phyloP scores from a whole-genome alignment of 2,329 filamentous ascomycete genomes.

The Hymenoscyphus repandus region DNA sequence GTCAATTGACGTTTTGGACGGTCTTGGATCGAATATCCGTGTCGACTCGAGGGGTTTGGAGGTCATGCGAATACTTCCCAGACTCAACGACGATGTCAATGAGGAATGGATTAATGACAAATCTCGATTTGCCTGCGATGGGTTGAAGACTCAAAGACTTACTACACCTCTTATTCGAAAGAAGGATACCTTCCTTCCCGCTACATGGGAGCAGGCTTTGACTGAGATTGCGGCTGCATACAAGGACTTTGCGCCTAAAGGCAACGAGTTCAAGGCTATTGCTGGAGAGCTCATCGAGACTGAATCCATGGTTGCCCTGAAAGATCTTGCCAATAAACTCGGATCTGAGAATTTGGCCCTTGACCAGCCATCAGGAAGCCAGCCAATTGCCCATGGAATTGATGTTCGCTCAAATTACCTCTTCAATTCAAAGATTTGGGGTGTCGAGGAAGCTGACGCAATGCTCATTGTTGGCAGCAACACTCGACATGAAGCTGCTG shows the following conservation, averaged over 20 bases:
- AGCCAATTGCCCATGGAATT: conserved; percentile 84
- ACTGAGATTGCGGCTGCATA: conserved; percentile 80
- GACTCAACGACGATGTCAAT: conserved; percentile 96
- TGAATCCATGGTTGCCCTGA: conserved; percentile 91
- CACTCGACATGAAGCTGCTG: conserved; percentile 89
- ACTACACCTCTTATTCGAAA: conserved; percentile 87
- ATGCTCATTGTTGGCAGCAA: conserved; percentile 94
- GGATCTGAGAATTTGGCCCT: conserved; percentile 93
- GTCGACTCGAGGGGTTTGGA: conserved; percentile 90
- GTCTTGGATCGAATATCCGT: conserved; percentile 87
- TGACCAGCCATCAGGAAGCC: conserved; percentile 78
- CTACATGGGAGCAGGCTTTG: conserved; percentile 92
- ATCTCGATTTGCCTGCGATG: conserved; percentile 92
- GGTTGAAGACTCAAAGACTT: conserved; percentile 89
- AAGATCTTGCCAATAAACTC: conserved; percentile 94
- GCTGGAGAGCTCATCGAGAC: conserved; percentile 88
- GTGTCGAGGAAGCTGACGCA: conserved; percentile 87
- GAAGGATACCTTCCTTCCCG: conserved; percentile 86
- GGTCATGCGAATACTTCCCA: conserved; percentile 89
- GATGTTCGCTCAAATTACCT: conserved; percentile 92
- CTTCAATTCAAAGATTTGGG: conserved; percentile 93
- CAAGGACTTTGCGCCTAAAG: conserved; percentile 73
- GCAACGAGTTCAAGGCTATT: conserved; percentile 93
- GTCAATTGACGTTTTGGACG: conserved; percentile 91
- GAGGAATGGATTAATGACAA: conserved; percentile 99